phyloP scores from a whole-genome alignment of 805 yeast genomes.

The Zygosaccharomyces siamensis region DNA sequence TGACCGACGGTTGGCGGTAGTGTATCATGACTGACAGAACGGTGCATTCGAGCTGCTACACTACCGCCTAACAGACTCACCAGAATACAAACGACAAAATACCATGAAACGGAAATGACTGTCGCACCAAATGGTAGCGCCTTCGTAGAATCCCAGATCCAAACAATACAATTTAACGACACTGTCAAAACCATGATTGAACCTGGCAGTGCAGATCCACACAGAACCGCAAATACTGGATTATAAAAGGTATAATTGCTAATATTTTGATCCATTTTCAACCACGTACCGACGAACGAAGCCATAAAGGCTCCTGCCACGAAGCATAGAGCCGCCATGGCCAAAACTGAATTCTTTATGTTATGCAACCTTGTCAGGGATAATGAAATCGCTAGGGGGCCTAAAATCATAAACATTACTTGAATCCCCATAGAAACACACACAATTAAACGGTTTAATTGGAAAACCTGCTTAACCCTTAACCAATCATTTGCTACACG shows the following conservation, averaged over 20 bases:
- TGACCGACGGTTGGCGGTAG: background rate
- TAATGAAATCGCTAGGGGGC: constrained; percentile 55
- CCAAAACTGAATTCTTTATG: constrained; percentile 61
- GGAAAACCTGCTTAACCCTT: constrained; percentile 40
- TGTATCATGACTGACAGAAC: background rate
- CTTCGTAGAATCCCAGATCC: constrained; percentile 69
- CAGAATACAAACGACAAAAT: constrained; percentile 67
- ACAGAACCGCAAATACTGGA: constrained; percentile 37
- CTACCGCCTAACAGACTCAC: constrained; percentile 68
- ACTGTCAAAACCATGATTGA: constrained; percentile 47
- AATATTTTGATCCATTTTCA: constrained; percentile 34
- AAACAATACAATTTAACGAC: constrained; percentile 60
- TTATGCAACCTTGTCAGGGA: constrained; percentile 58
- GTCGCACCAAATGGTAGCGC: constrained; percentile 79
- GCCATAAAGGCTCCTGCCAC: constrained; percentile 69
- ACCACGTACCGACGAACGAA: constrained; percentile 64
- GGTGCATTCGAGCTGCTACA: constrained; percentile 13
- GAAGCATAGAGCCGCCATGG: constrained; percentile 56
- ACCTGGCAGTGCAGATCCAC: constrained; percentile 48
- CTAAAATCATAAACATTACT: constrained; percentile 56
- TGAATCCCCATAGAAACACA: constrained; percentile 74
- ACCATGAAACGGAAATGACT: constrained; percentile 51
- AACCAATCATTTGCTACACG: constrained; percentile 51
- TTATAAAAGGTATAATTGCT: constrained; percentile 5
- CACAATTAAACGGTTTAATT: constrained; percentile 41